A percentile compares a stretch with the other conserved stretches of the same genome.
Evolutionary conservation across 768 basidiomycete species (phyloP).

Genomic region (Cystofilobasidium capitatum): DNA sequence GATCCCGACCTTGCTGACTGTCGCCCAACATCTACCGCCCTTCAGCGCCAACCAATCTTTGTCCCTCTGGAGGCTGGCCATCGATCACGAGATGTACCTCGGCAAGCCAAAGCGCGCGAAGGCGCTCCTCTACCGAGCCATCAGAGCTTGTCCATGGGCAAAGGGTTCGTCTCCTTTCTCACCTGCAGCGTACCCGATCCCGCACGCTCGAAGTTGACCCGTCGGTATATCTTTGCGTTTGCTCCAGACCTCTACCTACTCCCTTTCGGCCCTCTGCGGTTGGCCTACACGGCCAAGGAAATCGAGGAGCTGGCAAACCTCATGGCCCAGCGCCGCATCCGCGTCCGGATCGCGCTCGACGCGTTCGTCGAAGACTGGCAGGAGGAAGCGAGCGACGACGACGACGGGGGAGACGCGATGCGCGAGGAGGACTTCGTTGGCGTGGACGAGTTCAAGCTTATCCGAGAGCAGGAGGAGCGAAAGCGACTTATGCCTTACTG

Average conservation of each 20-base stretch:
- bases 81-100: conserved; percentile 41
- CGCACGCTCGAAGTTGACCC: no score
- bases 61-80: conserved; percentile 40
- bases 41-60: conserved; percentile 34
- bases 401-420: conserved; percentile 8
- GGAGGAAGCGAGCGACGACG: conserved; percentile 14
- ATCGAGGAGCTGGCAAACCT: conserved; percentile 39
- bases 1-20: not conserved
- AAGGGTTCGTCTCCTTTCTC: conserved; percentile 12
- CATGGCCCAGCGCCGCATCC: conserved; percentile 40
- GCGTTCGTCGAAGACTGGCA: conserved; percentile 31
- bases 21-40: not conserved
- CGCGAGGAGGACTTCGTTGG: conserved; percentile 8
- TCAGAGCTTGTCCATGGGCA: conserved; percentile 38
- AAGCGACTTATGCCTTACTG: conserved; percentile 22
- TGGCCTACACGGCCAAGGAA: conserved; percentile 38
- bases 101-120: conserved; percentile 35
- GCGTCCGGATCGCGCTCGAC: conserved; percentile 37
- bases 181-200: not conserved
- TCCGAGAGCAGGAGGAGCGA: conserved; percentile 10
- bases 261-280: conserved; percentile 39
- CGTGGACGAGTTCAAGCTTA: conserved; percentile 9
- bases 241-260: conserved; percentile 39
- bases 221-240: no score
- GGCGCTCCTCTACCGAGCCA: conserved; percentile 38